Conservation (phyloP, 208 protist genomes). For the Leishmania lainsoni region DNA sequence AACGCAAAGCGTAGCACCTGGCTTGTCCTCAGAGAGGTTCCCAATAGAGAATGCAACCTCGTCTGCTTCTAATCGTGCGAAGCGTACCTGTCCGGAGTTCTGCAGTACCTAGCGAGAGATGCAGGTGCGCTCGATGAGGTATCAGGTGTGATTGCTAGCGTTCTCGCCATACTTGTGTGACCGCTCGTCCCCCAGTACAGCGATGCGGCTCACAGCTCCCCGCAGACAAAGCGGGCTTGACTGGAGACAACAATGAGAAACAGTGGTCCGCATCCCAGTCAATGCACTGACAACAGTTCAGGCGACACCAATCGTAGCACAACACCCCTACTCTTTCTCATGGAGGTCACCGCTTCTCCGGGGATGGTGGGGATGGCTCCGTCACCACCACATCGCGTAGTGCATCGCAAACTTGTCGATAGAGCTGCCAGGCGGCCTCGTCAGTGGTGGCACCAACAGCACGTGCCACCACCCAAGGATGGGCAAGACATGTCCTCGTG, state of each 20-base stretch:
- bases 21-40: not conserved
- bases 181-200: not conserved
- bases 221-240: not conserved
- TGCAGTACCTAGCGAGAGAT: not conserved
- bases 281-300: not conserved
- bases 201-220: not conserved
- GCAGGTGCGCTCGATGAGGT: not conserved
- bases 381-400: not conserved
- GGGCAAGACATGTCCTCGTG: not conserved
- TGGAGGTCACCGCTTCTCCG: not conserved
- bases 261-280: not conserved
- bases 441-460: constrained; percentile 9
- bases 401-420: constrained; percentile 14
- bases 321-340: not conserved
- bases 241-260: not conserved
- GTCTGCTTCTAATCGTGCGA: not conserved
- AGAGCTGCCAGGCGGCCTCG: constrained; percentile 13
- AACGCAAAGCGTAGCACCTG: not conserved
- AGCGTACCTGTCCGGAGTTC: not conserved
- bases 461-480: constrained; percentile 21
- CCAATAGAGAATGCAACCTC: not conserved
- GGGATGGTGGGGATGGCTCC: not conserved
- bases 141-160: not conserved
- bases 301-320: not conserved
- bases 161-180: not conserved